Evolutionary conservation across 164 flowering plant species (phyloP).

Genomic region (Malania oleifera): DNA sequence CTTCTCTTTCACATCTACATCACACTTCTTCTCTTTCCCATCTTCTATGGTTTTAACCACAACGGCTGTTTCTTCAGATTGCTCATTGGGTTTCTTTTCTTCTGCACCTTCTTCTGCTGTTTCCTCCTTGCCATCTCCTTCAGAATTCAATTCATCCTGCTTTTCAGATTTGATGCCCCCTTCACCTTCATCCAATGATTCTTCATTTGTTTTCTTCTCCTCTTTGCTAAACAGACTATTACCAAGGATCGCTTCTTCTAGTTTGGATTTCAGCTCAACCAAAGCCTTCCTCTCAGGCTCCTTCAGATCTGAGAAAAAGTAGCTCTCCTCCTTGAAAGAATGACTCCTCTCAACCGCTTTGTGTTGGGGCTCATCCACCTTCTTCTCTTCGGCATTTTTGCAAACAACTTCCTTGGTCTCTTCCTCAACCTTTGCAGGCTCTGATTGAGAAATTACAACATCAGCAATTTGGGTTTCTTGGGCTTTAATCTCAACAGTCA

Average conservation of each 20-base stretch:
- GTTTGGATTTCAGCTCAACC: slow-evolving; percentile 46
- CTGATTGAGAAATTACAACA: slow-evolving; percentile 14
- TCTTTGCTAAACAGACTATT: slow-evolving; percentile 35
- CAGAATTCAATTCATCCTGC: neutral
- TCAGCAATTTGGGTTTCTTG: slow-evolving; percentile 21
- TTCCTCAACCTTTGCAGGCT: slow-evolving; percentile 8
- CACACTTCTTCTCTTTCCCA: neutral
- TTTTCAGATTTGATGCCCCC: slow-evolving; percentile 5
- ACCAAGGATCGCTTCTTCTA: slow-evolving; percentile 60
- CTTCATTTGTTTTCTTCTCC: neutral
- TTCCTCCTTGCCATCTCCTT: neutral
- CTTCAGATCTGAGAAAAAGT: slow-evolving; percentile 52
- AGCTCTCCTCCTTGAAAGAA: slow-evolving; percentile 64
- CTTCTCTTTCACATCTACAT: neutral
- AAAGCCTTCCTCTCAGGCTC: slow-evolving; percentile 68
- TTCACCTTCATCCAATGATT: slow-evolving; percentile 5
- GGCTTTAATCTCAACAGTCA: slow-evolving; percentile 44
- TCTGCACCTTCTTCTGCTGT: neutral
- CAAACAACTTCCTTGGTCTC: slow-evolving; percentile 10
- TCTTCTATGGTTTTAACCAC: neutral
- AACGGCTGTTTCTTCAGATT: neutral
- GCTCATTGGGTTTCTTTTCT: no score
- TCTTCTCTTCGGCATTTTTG: slow-evolving; percentile 15
- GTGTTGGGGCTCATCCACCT: slow-evolving; percentile 10
- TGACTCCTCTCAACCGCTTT: slow-evolving; percentile 37